phyloP scores from a whole-genome alignment of 2,329 filamentous ascomycete genomes.

The Botrytis paeoniae region DNA sequence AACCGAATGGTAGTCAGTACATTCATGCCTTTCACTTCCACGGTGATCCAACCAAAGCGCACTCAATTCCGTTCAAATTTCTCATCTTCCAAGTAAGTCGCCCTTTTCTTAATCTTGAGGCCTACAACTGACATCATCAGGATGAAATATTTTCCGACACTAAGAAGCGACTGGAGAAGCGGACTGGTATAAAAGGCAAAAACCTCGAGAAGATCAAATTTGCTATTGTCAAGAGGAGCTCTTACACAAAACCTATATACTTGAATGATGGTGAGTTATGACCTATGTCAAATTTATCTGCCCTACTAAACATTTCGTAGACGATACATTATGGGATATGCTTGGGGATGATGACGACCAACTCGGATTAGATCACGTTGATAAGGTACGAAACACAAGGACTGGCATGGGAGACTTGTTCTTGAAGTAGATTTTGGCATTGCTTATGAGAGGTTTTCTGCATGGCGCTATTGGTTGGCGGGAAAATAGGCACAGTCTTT shows the following conservation, averaged over 20 bases:
- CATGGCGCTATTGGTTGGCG: constrained; percentile 26
- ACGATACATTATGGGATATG: constrained; percentile 56
- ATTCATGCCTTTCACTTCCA: constrained; percentile 92
- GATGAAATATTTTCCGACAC: constrained; percentile 86
- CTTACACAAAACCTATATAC: constrained; percentile 77
- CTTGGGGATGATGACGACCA: constrained; percentile 55
- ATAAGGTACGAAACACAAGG: constrained; percentile 55
- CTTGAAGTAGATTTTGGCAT: constrained; percentile 42
- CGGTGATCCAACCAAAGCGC: constrained; percentile 76
- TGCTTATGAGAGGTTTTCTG: constrained; percentile 24
- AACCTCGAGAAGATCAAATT: constrained; percentile 99
- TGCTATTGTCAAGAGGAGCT: constrained; percentile 67
- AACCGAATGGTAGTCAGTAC: constrained; percentile 48
- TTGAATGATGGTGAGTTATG: constrained; percentile 74
- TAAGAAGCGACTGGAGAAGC: constrained; percentile 88
- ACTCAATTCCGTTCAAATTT: constrained; percentile 91
- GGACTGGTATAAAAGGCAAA: constrained; percentile 95
- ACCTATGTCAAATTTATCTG: background rate
- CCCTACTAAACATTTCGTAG: constrained; percentile 39
- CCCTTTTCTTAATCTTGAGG: background rate
- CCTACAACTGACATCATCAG: constrained; percentile 42
- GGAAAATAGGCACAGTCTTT: constrained; percentile 24
- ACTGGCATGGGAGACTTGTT: constrained; percentile 64
- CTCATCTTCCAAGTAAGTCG: constrained; percentile 70
- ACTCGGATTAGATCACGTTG: constrained; percentile 64